Evolutionary conservation across 257 asterid species (phyloP), one percentile per base, ranked within the genome.

Genomic region (Lycium ferocissimum): DNA sequence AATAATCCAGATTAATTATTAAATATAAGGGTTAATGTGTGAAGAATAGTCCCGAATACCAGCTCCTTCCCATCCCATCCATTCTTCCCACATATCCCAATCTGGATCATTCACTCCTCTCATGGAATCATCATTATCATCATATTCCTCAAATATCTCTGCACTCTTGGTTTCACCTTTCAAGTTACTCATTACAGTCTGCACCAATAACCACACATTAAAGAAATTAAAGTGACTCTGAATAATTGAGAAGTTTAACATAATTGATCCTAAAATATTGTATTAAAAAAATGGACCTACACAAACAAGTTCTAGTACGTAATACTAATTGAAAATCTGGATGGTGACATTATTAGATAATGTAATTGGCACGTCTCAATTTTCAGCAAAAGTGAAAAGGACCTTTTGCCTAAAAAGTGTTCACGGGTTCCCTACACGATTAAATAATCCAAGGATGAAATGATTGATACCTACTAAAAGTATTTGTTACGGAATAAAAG

Each of bases 41-140:
- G 98, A 93, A 0, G 98, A 82, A 82, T 95, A 96, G 66, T 95
- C 98, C 3, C 97, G 88, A 78, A 94, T 95, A 18, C 99, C 98
- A 7, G 96, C 98, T 56, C 98, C 99, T 93, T 95, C 98, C 96
- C 96, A 96, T 47, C 98, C 99, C 98, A 93, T 96, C 98, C 98
- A 96, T 72, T 96, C 98, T 82, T 95, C 99, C 98, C 97, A 95
- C 69, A 93, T 7, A 4, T 97, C 98, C 90, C 92, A 93, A 49
- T 94, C 96, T 9, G 89, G 89, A 51, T 94, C 97, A 47, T 87
- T 0, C 91, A 87, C 86, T 85, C 94, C 97, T 83, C 94, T 87
- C 87, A 85, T 86, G 47, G 90, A 51, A 11, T 92, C 97, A 14
- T 91, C 91, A 2, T 80, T 26, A 54, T n/a, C 56, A 5, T 84